Percentiles rank a stretch among this genome's conserved stretches.
These are phyloP conservation scores for Clonostachys rosea DNA, from an alignment of 2,329 filamentous ascomycete species.

Conservation along the genomic window DNA sequence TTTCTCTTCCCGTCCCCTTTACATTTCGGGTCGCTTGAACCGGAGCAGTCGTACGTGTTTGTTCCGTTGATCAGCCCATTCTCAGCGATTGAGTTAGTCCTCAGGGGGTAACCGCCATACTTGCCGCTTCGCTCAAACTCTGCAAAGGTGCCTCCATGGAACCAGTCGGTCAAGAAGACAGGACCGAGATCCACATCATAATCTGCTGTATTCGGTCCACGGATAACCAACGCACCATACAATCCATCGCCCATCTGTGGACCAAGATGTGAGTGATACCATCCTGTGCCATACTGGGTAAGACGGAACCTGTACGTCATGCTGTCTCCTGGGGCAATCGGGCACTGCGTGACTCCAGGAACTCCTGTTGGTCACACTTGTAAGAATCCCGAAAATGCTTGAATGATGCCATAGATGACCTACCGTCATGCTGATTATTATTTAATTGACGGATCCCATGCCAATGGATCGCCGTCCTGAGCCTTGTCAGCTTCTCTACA, in stretches of 20 bases:
- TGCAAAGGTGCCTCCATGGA: conserved; percentile 29
- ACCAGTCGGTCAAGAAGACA: conserved; percentile 56
- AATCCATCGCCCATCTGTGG: conserved; percentile 25
- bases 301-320: conserved; percentile 48
- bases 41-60: conserved; percentile 19
- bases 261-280: conserved; percentile 54
- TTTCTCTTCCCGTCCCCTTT: conserved; percentile 22
- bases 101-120: conserved; percentile 13
- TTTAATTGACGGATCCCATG: conserved; percentile 56
- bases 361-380: conserved; percentile 15
- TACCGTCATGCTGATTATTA: conserved; percentile 49
- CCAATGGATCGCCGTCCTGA: conserved; percentile 56
- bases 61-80: conserved; percentile 42
- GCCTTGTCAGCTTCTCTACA: too few relatives aligned
- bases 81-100: conserved; percentile 27
- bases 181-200: conserved; percentile 62
- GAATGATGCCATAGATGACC: too few relatives aligned
- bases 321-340: conserved; percentile 5
- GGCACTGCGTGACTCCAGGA: conserved; percentile 48
- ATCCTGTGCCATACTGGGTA: conserved; percentile 51
- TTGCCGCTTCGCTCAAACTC: conserved; percentile 14
- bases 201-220: conserved; percentile 51
- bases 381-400: too few relatives aligned
- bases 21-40: too few relatives aligned
- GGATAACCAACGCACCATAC: conserved; percentile 33